Evolutionary conservation across 139 green algal species (phyloP).

Genomic region (Chlamydomonas incerta): DNA sequence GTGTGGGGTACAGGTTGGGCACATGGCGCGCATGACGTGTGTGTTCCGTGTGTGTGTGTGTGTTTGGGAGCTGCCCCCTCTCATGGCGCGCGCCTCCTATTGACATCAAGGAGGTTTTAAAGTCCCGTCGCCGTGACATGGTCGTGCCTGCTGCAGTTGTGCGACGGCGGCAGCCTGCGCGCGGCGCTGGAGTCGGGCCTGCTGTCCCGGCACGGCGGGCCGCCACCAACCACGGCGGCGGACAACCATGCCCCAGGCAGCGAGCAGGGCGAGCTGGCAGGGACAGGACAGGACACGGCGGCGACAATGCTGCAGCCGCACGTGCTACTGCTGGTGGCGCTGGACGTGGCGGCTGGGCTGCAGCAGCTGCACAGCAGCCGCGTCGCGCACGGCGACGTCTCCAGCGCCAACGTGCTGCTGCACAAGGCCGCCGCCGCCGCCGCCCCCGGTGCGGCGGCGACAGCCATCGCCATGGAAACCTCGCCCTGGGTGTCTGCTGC

Average conservation of each 20-base stretch:
- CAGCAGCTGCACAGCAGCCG: constrained; percentile 9
- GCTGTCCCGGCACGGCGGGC: neutral
- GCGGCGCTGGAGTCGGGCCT: neutral
- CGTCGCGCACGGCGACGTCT: constrained; percentile 13
- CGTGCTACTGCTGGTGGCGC: constrained; percentile 14
- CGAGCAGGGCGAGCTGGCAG: neutral
- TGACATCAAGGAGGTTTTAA: too few relatives aligned
- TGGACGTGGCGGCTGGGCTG: constrained; percentile 7
- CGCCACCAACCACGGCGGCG: too few relatives aligned
- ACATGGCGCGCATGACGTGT: too few relatives aligned
- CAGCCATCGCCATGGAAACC: neutral
- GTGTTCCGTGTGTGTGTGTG: too few relatives aligned
- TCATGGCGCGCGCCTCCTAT: too few relatives aligned
- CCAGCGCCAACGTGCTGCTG: constrained; percentile 21
- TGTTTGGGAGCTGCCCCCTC: too few relatives aligned
- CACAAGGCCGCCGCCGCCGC: neutral
- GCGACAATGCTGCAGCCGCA: neutral
- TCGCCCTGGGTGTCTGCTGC: neutral
- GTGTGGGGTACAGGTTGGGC: too few relatives aligned
- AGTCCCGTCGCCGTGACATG: too few relatives aligned
- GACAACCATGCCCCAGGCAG: neutral
- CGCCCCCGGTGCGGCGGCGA: neutral
- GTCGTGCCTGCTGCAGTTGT: too few relatives aligned
- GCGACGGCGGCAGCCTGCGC: constrained; percentile 4
- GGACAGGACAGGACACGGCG: neutral